phyloP scores from a whole-genome alignment of 305 asterid species.

The Fraxinus nigra region DNA sequence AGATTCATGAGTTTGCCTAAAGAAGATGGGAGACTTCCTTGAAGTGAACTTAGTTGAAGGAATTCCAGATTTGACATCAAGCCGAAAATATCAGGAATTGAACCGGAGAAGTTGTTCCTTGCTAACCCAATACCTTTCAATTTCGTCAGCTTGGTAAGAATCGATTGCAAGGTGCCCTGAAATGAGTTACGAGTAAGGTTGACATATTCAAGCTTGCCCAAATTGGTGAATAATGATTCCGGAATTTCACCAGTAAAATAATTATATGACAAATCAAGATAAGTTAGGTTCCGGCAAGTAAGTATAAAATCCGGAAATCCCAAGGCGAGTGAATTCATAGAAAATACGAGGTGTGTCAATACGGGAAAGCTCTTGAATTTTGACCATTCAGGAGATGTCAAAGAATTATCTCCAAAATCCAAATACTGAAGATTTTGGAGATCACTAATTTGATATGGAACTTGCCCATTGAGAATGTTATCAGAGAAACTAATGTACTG shows the following conservation, averaged over 20 bases:
- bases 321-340: conserved; percentile 20
- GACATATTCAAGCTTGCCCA: conserved; percentile 36
- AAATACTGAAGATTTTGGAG: conserved; percentile 35
- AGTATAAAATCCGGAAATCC: conserved; percentile 34
- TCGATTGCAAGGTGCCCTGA: conserved; percentile 35
- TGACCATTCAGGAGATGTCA: conserved; percentile 32
- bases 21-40: conserved; percentile 46
- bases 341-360: conserved; percentile 21
- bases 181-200: conserved; percentile 35
- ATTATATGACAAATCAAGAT: conserved; percentile 36
- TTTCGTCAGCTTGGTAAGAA: conserved; percentile 32
- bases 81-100: conserved; percentile 32
- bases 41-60: conserved; percentile 40
- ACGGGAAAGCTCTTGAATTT: conserved; percentile 26
- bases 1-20: conserved; percentile 43
- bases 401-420: conserved; percentile 33
- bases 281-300: conserved; percentile 27
- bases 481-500: conserved; percentile 19
- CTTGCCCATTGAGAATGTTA: conserved; percentile 27
- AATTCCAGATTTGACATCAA: conserved; percentile 26
- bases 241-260: conserved; percentile 38
- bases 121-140: conserved; percentile 35
- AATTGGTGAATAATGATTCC: conserved; percentile 32
- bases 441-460: conserved; percentile 42
- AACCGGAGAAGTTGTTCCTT: conserved; percentile 27